Evolutionary conservation across 306 rosid genomes (phyloP).

Genomic region (Calophaca sinica): DNA sequence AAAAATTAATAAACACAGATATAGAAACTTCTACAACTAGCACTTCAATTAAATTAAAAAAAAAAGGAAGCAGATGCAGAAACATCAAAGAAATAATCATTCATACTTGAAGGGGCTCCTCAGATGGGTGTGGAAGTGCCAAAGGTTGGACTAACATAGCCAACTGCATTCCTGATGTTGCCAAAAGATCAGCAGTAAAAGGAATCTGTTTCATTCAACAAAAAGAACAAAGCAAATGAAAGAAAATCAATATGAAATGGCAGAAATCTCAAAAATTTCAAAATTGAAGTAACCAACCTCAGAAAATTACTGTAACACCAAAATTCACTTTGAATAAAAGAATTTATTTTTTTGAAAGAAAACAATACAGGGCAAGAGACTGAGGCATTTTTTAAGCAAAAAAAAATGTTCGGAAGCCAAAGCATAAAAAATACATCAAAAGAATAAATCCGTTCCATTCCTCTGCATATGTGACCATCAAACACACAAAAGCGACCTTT

Average conservation of each 20-base stretch:
- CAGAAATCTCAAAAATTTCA: slow-evolving; percentile 34
- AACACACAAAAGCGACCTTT: slow-evolving; percentile 13
- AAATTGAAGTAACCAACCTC: slow-evolving; percentile 28
- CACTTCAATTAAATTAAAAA: slow-evolving; percentile 23
- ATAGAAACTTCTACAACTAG: slow-evolving; percentile 32
- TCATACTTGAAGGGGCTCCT: slow-evolving; percentile 92
- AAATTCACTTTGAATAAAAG: slow-evolving; percentile 35
- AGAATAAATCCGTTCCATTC: slow-evolving; percentile 7
- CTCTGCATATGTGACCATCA: slow-evolving; percentile 19
- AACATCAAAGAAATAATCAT: slow-evolving; percentile 33
- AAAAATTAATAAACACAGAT: slow-evolving; percentile 3
- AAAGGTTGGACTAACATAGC: slow-evolving; percentile 96
- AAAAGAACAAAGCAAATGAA: slow-evolving; percentile 40
- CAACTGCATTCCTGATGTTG: slow-evolving; percentile 97
- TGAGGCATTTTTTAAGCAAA: background rate
- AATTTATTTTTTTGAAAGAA: slow-evolving; percentile 9
- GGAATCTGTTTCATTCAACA: slow-evolving; percentile 71
- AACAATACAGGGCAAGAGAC: slow-evolving; percentile 20
- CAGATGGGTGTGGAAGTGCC: slow-evolving; percentile 95
- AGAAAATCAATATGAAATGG: slow-evolving; percentile 40
- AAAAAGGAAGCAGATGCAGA: slow-evolving; percentile 36
- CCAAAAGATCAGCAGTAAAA: slow-evolving; percentile 85
- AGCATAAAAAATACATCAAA: slow-evolving; percentile 40
- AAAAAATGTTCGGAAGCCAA: slow-evolving; percentile 26
- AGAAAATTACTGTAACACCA: slow-evolving; percentile 31